Evolutionary conservation across 148 eudicot genomes (phyloP), one percentile per base, ranked within the genome.

Genomic region (Spergularia bocconei): DNA sequence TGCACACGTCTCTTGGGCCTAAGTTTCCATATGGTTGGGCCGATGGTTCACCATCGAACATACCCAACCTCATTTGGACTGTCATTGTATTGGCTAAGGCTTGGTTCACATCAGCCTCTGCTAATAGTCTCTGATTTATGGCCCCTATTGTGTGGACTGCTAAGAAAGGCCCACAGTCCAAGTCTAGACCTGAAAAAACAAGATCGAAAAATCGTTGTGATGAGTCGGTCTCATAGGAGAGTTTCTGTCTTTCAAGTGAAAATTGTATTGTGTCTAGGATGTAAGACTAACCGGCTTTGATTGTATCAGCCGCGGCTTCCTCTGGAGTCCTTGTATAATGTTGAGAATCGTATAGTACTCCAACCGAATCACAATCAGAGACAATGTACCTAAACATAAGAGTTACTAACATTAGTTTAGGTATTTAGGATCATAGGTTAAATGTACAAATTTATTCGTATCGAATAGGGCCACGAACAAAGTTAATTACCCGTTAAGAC

Each of bases 141-240:
- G 99, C 99, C 17, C 77, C 83, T 56, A 86, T 94, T 2, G 98
- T 92, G 81, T 88, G 81, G 61, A 86, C 67, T 0, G 92, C 99
- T 70, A 95, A 80, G 44, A 84, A 90, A 4, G 99, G 98, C 80
- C 99, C 99, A 80, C 99, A 95, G 63, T 95, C 98, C 89, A 95
- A 91, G 72, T 95, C 98, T 80, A 93, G 71, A 15, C 98, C 97
- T 91, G 36, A 29, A 75, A 29, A 20, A 8, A 16, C 47, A 47
- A 17, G 4, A 20, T 9, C 55, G 7, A 41, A 41, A 1, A 12
- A 5, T 39, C 12, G 12, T 48, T 21, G 15, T 9, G 6, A 44
- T 44, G 0, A 44, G 48, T 44, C 48, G 48, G 48, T 44, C 48
- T 44, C 48, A 44, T 4, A 44, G 7, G 48, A 44, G 48, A 44